Base-by-base conservation (phyloP, 179 eudicot genomes). In the Camellia oleifera region DNA sequence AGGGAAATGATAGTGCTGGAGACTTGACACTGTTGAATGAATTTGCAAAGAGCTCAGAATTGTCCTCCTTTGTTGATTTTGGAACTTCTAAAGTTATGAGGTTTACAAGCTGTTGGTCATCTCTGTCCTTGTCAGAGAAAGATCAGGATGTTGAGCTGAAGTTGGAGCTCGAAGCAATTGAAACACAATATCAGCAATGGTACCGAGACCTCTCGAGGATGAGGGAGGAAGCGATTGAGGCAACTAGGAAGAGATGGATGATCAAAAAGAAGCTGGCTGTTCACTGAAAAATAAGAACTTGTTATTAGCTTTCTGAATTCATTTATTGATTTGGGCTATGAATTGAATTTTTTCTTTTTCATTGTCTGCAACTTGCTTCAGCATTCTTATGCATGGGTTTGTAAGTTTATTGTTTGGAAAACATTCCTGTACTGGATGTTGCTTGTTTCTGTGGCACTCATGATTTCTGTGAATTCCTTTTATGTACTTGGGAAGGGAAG, bases 201-300 rank as follows among this genome's bases (percentile, higher is more conserved):
- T 81, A 88, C n/a, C 83, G 85, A 74, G 94, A 91, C 79, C 87
- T 93, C 42, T 74, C 85, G 4, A 89, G 82, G 83, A 79, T 82
- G 91, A 86, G 85, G 72, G 86, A 86, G 77, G 91, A 85, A 71
- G 91, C 87, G 75, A 53, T 91, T 53, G 89, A 91, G 77, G 90
- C 89, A 44, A 78, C 91, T 52, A 88, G 75, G 82, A 94, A 85
- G 80, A 90, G 84, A 77, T 93, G 97, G 97, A 80, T 86, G 83
- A 75, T 74, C 72, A 88, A 88, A 78, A 90, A 90, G 81, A 91
- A 87, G 76, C 75, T 77, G 78, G 82, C 67, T 68, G 82, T 75
- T 62, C 79, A 74, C 74, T 80, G 82, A 69, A 32, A 32, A 32
- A 40, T 48, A 48, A 48, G 52, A 48, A 48, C 52, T 4, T 76